phyloP scores from a whole-genome alignment of 352 stramenopile species.

The Aphanomyces cochlioides region DNA sequence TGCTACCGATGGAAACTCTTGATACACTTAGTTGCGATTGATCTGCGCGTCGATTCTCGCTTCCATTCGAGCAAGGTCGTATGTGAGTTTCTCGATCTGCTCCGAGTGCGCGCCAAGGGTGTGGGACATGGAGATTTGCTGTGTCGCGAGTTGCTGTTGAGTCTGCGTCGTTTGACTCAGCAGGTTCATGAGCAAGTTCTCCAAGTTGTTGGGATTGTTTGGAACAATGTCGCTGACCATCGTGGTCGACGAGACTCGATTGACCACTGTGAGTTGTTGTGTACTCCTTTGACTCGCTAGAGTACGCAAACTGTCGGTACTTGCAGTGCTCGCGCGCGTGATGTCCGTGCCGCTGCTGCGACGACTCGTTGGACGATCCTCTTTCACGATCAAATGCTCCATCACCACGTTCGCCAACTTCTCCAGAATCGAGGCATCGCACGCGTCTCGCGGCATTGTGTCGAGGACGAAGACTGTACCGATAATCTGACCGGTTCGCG shows the following conservation, averaged over 20 bases:
- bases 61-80: slow-evolving; percentile 69
- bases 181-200: slow-evolving; percentile 71
- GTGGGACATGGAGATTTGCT: slow-evolving; percentile 68
- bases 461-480: slow-evolving; percentile 31
- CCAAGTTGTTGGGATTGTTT: slow-evolving; percentile 34
- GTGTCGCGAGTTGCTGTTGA: slow-evolving; percentile 71
- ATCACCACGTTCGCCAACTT: slow-evolving; percentile 29
- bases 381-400: slow-evolving; percentile 20
- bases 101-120: slow-evolving; percentile 71
- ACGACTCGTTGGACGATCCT: neutral
- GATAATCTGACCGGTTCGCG: slow-evolving; percentile 18
- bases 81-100: slow-evolving; percentile 74
- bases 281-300: neutral
- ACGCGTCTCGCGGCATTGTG: slow-evolving; percentile 12
- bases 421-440: slow-evolving; percentile 27
- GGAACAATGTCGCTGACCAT: neutral
- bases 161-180: slow-evolving; percentile 82
- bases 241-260: neutral
- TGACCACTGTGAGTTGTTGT: slow-evolving; percentile 4
- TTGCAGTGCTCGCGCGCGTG: slow-evolving; percentile 6
- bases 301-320: slow-evolving; percentile 15
- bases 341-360: slow-evolving; percentile 11
- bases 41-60: slow-evolving; percentile 25
- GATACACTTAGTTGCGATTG: neutral
- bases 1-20: too few relatives aligned